Percentiles rank a stretch among this genome's conserved stretches.
These are phyloP conservation scores for Kwoniella mangroviensis DNA, from an alignment of 768 basidiomycete species.

Conservation along the genomic window DNA sequence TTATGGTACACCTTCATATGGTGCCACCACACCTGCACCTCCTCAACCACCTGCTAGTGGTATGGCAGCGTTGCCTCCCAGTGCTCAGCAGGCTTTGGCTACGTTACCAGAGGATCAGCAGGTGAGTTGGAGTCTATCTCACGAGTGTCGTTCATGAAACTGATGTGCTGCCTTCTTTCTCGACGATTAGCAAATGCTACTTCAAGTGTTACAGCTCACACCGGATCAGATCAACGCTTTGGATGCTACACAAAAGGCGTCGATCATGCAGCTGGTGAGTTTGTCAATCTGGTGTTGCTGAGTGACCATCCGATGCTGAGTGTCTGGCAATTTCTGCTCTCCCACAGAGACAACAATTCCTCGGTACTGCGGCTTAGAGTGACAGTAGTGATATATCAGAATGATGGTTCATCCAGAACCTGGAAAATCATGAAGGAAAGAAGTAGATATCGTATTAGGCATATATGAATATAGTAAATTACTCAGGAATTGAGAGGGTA, in stretches of 20 bases:
- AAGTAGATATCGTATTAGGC: no score
- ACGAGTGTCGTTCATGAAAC: background rate
- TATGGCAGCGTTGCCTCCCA: constrained; percentile 33
- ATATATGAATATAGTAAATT: no score
- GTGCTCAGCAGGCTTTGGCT: constrained; percentile 38
- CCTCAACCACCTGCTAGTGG: constrained; percentile 17
- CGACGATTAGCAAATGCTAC: constrained; percentile 68
- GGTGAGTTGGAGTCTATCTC: constrained; percentile 30
- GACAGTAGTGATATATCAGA: background rate
- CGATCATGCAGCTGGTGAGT: constrained; percentile 80
- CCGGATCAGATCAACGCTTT: constrained; percentile 81
- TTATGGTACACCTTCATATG: constrained; percentile 32
- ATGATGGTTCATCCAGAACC: background rate
- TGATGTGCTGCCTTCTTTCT: no score
- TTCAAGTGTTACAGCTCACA: constrained; percentile 81
- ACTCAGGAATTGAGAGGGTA: no score
- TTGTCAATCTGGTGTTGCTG: background rate
- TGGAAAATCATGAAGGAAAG: no score
- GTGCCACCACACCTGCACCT: constrained; percentile 39
- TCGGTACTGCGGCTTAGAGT: constrained; percentile 32
- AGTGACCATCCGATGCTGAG: background rate
- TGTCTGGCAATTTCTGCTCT: background rate
- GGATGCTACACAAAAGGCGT: constrained; percentile 75
- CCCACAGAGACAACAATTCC: constrained; percentile 50
- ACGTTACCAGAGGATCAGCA: constrained; percentile 54